Conservation (phyloP, 2,329 filamentous ascomycete genomes). For the Passalora sequoiae region DNA sequence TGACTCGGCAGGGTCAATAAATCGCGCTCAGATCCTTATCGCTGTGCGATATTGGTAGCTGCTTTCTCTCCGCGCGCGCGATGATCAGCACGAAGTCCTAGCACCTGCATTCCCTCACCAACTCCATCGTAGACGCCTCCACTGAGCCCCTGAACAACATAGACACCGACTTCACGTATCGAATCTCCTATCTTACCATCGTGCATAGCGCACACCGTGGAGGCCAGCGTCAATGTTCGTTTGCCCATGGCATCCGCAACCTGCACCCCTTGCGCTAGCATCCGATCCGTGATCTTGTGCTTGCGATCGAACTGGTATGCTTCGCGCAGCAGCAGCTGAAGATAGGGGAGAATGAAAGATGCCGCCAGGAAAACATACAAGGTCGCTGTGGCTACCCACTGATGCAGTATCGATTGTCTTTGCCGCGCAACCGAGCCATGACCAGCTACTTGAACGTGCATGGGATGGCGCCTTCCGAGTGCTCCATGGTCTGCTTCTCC, state of each 20-base stretch:
- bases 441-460: not conserved
- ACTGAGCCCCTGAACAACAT: conserved; percentile 59
- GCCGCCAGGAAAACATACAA: conserved; percentile 49
- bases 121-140: conserved; percentile 63
- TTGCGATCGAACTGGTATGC: conserved; percentile 61
- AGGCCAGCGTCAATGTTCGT: conserved; percentile 48
- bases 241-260: conserved; percentile 52
- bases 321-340: conserved; percentile 50
- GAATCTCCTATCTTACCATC: conserved; percentile 60
- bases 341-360: conserved; percentile 58
- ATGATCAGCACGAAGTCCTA: conserved; percentile 33
- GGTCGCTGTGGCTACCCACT: conserved; percentile 18
- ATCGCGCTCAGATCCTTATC: conserved; percentile 1
- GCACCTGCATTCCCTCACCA: conserved; percentile 48
- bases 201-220: conserved; percentile 55
- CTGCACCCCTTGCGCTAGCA: conserved; percentile 50
- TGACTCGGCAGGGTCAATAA: conserved; percentile 4
- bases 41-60: not conserved
- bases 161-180: conserved; percentile 53
- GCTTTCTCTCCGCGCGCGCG: not conserved
- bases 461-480: not conserved
- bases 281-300: conserved; percentile 58
- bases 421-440: not conserved
- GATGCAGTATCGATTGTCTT: conserved; percentile 22
- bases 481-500: conserved; percentile 8